Evolutionary conservation across 371 early-diverging fungal species (phyloP).

Genomic region (Mortierella sp.): DNA sequence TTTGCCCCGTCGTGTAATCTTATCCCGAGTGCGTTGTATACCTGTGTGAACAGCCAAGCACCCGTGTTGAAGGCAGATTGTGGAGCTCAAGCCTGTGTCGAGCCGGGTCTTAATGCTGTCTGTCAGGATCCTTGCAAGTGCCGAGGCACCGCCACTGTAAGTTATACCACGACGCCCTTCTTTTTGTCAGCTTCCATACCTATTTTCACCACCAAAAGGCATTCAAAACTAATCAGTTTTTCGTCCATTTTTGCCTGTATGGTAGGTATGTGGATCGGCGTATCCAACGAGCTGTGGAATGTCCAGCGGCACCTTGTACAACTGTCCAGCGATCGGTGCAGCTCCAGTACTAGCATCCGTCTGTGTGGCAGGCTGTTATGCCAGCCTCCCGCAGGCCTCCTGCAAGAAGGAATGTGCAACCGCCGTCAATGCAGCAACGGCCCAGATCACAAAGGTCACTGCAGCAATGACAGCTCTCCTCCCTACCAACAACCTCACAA

Average conservation of each 20-base stretch:
- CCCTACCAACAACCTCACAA: neutral
- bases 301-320: neutral
- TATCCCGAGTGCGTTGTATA: slow-evolving; percentile 10
- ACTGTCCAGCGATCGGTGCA: neutral
- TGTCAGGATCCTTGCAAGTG: slow-evolving; percentile 19
- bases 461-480: neutral
- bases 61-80: slow-evolving; percentile 8
- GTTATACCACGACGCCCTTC: neutral
- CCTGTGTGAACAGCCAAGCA: neutral
- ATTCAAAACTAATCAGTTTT: neutral
- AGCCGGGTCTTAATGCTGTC: neutral
- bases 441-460: neutral
- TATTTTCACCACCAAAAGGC: neutral
- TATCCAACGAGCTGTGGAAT: neutral
- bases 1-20: slow-evolving; percentile 9
- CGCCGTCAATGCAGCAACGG: neutral
- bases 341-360: neutral
- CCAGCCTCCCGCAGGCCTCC: neutral
- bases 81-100: slow-evolving; percentile 11
- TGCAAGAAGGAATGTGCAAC: slow-evolving; percentile 1
- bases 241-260: neutral
- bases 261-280: neutral
- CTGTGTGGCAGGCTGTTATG: neutral
- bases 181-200: neutral
- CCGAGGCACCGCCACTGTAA: neutral